These are phyloP conservation scores for Aspergillus ellipticus DNA, from an alignment of 495 filamentous ascomycete species.

Conservation along the genomic window DNA sequence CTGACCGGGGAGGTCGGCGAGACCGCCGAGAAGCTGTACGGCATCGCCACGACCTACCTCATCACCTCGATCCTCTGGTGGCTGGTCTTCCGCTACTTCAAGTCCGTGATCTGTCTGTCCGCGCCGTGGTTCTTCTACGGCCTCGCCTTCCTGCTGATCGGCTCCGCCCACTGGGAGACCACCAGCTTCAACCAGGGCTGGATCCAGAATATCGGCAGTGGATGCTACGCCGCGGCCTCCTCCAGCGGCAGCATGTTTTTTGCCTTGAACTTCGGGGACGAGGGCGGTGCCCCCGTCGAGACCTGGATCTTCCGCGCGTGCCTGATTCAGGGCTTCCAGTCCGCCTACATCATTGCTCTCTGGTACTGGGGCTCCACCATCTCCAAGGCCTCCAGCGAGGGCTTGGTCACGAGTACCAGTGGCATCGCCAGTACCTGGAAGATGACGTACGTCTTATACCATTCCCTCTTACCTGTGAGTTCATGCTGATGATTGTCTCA, in stretches of 20 bases:
- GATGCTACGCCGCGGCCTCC: conserved; percentile 43
- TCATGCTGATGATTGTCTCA: conserved; percentile 5
- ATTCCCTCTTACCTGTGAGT: background rate
- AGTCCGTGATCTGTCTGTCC: conserved; percentile 56
- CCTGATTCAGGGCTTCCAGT: conserved; percentile 47
- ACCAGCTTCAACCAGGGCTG: conserved; percentile 41
- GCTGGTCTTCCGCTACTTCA: conserved; percentile 57
- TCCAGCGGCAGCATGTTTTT: conserved; percentile 49
- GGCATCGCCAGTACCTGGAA: conserved; percentile 41
- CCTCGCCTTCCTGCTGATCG: conserved; percentile 61
- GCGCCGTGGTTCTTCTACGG: conserved; percentile 64
- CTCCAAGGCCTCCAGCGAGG: conserved; percentile 29
- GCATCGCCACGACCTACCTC: conserved; percentile 60
- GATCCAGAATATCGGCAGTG: conserved; percentile 47
- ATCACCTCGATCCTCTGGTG: conserved; percentile 61
- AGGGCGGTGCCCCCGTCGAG: conserved; percentile 44
- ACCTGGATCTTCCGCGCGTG: conserved; percentile 50
- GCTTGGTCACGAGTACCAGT: conserved; percentile 23
- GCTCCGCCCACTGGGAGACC: conserved; percentile 55
- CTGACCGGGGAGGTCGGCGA: conserved; percentile 63
- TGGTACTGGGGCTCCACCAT: conserved; percentile 52
- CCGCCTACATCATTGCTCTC: conserved; percentile 46
- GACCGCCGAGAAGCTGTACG: conserved; percentile 61
- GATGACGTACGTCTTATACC: conserved; percentile 41
- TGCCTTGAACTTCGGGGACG: conserved; percentile 48